Evolutionary conservation across 2,329 filamentous ascomycete species (phyloP), one percentile per base, ranked within the genome.

Genomic region (Alternaria viburni): DNA sequence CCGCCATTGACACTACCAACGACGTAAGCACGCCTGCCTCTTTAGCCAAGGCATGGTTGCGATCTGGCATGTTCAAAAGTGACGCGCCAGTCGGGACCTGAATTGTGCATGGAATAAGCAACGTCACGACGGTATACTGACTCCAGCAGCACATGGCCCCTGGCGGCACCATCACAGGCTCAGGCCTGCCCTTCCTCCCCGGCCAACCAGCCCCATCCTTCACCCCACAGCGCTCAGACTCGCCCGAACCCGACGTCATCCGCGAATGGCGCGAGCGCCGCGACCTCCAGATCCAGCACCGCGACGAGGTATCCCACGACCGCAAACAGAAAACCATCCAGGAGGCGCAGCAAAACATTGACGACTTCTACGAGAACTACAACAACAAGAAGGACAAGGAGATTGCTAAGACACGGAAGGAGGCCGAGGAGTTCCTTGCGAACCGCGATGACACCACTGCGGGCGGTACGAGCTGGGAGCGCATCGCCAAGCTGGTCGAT

Each of bases 301-400:
- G 95, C 74, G 90, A 93, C 69, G 90, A 97, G 80, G 89, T 95
- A 70, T 95, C 95, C 58, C 88, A 89, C 45, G 86, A 89, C 69
- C 93, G 94, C 83, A 96, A 96, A 79, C 88, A 89, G 67, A 90
- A 95, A 79, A 97, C 93, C 2, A 84, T 97, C 77, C 89, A 93
- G 79, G 93, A 96, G 72, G 96, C 96, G 11, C 93, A 93, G 77
- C 88, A 94, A 79, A 96, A 96, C 80, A 97, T 99, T 69, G 96
- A 99, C 80, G 96, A 97, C 80, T 99, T 98, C 83, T 99, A 99
- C 86, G 94, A 97, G 78, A 97, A 97, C 83, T 99, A 99, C 86
- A 98, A 98, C 85, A 90, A 91, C 81, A 97, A 97, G 85, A 95
- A 96, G 81, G 96, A 99, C 80, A 98, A 98, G 87, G 89, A 88